These are phyloP conservation scores for Guadua angustifolia DNA, from an alignment of 176 grass and related monocot species.

Conservation along the genomic window DNA sequence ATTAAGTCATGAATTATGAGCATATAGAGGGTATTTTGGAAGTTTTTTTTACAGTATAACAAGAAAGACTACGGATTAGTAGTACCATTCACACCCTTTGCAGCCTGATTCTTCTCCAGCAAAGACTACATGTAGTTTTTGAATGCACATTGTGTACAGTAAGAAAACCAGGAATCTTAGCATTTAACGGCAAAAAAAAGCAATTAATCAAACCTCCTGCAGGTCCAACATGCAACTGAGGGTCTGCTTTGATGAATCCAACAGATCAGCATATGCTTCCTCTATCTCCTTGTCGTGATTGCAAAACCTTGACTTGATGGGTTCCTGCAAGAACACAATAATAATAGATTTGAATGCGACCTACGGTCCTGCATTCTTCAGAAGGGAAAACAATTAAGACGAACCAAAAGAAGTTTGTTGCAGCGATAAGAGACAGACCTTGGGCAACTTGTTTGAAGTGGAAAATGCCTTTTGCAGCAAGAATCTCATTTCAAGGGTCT, in stretches of 20 bases:
- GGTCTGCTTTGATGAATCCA: constrained; percentile 65
- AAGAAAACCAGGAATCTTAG: constrained; percentile 20
- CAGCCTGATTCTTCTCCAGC: constrained; percentile 68
- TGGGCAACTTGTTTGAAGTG: constrained; percentile 85
- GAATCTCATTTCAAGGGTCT: neutral
- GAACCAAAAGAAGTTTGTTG: neutral
- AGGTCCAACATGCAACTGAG: constrained; percentile 72
- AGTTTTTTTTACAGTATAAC: neutral
- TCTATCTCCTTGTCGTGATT: constrained; percentile 56
- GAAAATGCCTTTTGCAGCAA: constrained; percentile 86
- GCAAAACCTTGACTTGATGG: constrained; percentile 68
- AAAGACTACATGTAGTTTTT: constrained; percentile 63
- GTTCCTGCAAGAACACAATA: constrained; percentile 60
- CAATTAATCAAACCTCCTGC: constrained; percentile 69
- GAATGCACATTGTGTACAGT: constrained; percentile 2
- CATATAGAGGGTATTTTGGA: neutral
- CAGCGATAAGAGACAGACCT: constrained; percentile 47
- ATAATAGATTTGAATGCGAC: neutral
- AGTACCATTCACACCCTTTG: constrained; percentile 37
- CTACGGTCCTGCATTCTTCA: neutral
- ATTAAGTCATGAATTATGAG: constrained; percentile 31
- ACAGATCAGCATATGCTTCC: constrained; percentile 68
- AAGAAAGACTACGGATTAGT: constrained; percentile 20
- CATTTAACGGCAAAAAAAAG: neutral
- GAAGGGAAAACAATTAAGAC: neutral